Evolutionary conservation across 768 basidiomycete genomes (phyloP).

Genomic region (Naganishia vaughanmartiniae): DNA sequence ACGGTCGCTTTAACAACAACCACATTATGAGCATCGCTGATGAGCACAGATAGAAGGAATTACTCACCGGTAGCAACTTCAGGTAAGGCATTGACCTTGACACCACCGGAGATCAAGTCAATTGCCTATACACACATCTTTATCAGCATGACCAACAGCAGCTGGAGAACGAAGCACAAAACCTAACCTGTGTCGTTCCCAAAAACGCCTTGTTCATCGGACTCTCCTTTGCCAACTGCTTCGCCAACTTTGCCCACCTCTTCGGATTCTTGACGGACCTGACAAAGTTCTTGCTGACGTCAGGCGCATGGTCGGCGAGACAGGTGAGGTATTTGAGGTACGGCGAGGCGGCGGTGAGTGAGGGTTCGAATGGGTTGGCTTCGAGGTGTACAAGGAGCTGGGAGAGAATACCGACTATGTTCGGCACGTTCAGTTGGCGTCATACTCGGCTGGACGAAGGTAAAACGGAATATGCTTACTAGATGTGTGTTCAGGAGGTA

Average conservation of each 20-base stretch:
- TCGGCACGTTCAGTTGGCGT: slow-evolving; percentile 30
- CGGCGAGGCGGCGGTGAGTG: slow-evolving; percentile 46
- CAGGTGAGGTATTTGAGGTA: slow-evolving; percentile 61
- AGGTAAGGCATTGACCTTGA: slow-evolving; percentile 74
- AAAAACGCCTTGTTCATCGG: slow-evolving; percentile 42
- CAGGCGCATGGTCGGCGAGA: slow-evolving; percentile 62
- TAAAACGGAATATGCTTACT: slow-evolving; percentile 37
- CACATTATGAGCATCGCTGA: not conserved
- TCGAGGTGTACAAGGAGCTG: slow-evolving; percentile 69
- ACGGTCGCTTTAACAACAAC: slow-evolving; percentile 37
- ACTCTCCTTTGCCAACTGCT: slow-evolving; percentile 52
- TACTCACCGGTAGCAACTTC: slow-evolving; percentile 54
- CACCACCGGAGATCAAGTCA: slow-evolving; percentile 59
- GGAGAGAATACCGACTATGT: slow-evolving; percentile 74
- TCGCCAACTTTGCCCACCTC: slow-evolving; percentile 55
- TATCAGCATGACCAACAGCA: not conserved
- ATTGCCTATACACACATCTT: slow-evolving; percentile 63
- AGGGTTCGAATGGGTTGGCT: slow-evolving; percentile 58
- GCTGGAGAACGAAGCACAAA: not conserved
- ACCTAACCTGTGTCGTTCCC: slow-evolving; percentile 35
- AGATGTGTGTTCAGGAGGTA: slow-evolving; percentile 78
- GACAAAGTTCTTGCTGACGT: slow-evolving; percentile 60
- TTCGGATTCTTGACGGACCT: slow-evolving; percentile 43
- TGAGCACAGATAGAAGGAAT: not conserved
- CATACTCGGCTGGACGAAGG: not conserved